phyloP scores from a whole-genome alignment of 768 basidiomycete species.

The Gloeopeniophorella convolvens region DNA sequence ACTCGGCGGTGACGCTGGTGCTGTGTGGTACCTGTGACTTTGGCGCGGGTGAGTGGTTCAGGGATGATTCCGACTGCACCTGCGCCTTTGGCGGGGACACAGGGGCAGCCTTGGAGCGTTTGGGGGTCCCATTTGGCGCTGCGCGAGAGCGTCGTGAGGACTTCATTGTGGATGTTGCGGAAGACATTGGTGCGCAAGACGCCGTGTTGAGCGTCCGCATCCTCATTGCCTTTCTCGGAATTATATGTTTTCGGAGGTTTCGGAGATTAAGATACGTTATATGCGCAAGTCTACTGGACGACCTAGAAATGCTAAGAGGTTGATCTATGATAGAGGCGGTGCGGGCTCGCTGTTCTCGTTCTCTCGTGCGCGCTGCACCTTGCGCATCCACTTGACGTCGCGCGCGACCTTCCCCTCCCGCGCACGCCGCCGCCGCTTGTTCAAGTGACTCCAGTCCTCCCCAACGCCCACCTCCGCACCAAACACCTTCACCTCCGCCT shows the following conservation, averaged over 20 bases:
- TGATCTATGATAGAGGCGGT: too few relatives aligned
- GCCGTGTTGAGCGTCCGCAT: background rate
- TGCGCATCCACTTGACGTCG: slow-evolving; percentile 36
- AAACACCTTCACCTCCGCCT: slow-evolving; percentile 18
- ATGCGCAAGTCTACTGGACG: too few relatives aligned
- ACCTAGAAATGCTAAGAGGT: too few relatives aligned
- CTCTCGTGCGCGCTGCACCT: slow-evolving; percentile 26
- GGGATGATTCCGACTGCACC: slow-evolving; percentile 5
- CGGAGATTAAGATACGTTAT: background rate
- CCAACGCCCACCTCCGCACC: slow-evolving; percentile 41
- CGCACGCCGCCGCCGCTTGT: slow-evolving; percentile 43
- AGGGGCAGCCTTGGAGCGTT: slow-evolving; percentile 11
- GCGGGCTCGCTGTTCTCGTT: background rate
- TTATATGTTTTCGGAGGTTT: slow-evolving; percentile 6
- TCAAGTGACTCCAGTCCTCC: slow-evolving; percentile 52
- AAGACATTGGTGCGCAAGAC: background rate
- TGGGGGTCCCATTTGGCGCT: slow-evolving; percentile 7
- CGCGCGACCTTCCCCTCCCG: slow-evolving; percentile 39
- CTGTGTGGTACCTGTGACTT: background rate
- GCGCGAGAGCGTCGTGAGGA: slow-evolving; percentile 16
- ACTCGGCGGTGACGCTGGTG: slow-evolving; percentile 54
- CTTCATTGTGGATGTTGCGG: slow-evolving; percentile 12
- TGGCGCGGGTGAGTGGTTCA: background rate
- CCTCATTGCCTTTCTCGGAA: slow-evolving; percentile 8
- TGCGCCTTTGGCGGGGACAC: slow-evolving; percentile 10